A percentile compares a stretch with the other conserved stretches of the same genome.
Evolutionary conservation across 495 filamentous ascomycete species (phyloP).

Genomic region (Pseudotulostoma volvatum): DNA sequence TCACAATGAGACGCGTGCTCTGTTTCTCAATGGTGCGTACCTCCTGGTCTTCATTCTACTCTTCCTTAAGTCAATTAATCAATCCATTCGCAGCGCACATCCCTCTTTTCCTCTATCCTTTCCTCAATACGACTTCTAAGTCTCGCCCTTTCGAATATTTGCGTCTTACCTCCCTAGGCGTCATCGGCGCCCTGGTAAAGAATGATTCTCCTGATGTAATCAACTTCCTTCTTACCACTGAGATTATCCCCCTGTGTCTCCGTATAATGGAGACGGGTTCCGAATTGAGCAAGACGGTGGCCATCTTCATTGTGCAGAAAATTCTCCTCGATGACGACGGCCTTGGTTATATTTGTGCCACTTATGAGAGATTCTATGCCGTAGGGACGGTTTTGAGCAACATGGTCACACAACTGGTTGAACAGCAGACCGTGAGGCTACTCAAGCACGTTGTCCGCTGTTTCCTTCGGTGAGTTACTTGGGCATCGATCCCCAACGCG

Average conservation of each 20-base stretch:
- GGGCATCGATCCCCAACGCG: too few relatives aligned
- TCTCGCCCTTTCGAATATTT: constrained; percentile 97
- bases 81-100: constrained; percentile 62
- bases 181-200: constrained; percentile 95
- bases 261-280: constrained; percentile 99
- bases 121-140: constrained; percentile 97
- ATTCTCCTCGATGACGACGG: constrained; percentile 94
- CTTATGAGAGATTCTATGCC: constrained; percentile 98
- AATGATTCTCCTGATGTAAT: constrained; percentile 98
- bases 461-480: constrained; percentile 65
- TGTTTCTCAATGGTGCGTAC: constrained; percentile 72
- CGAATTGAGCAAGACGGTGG: constrained; percentile 95
- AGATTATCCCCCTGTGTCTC: constrained; percentile 96
- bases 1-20: constrained; percentile 83
- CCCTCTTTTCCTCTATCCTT: constrained; percentile 93
- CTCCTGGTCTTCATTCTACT: not conserved
- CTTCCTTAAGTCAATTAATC: constrained; percentile 6
- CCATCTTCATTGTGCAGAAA: constrained; percentile 99
- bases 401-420: constrained; percentile 94
- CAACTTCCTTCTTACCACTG: constrained; percentile 95
- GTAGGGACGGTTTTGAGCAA: constrained; percentile 96
- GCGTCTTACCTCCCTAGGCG: constrained; percentile 90
- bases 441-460: constrained; percentile 97
- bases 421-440: constrained; percentile 89
- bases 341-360: constrained; percentile 96